These are phyloP conservation scores for Hypoxylon sp. DNA, from an alignment of 2,329 filamentous ascomycete genomes.

Conservation along the genomic window DNA sequence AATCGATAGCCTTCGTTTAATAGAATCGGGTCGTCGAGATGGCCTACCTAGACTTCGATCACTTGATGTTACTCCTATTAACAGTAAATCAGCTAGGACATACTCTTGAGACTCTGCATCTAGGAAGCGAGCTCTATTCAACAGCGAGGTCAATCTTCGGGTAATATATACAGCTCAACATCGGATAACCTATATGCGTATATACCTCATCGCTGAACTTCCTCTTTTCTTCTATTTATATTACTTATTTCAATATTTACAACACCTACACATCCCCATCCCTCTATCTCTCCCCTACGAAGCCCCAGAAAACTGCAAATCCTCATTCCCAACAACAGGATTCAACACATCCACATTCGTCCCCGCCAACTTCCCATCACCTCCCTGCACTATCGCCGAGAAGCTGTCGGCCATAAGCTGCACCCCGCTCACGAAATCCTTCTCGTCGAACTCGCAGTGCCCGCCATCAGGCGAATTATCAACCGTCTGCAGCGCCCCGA, in stretches of 20 bases:
- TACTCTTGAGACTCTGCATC: neutral
- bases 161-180: neutral
- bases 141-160: neutral
- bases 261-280: neutral
- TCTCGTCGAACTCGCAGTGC: slow-evolving; percentile 70
- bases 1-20: neutral
- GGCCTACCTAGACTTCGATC: neutral
- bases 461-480: slow-evolving; percentile 68
- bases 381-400: slow-evolving; percentile 66
- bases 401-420: slow-evolving; percentile 69
- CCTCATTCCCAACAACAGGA: slow-evolving; percentile 64
- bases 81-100: neutral
- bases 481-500: slow-evolving; percentile 67
- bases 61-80: neutral
- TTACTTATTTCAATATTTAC: slow-evolving; percentile 1
- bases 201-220: too few species aligned
- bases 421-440: slow-evolving; percentile 67
- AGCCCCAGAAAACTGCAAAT: slow-evolving; percentile 56
- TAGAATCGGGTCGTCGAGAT: neutral
- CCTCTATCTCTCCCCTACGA: slow-evolving; percentile 23
- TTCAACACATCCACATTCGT: slow-evolving; percentile 61
- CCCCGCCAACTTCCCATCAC: slow-evolving; percentile 63
- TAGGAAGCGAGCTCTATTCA: neutral
- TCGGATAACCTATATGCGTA: neutral
- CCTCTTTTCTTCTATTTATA: neutral